Evolutionary conservation across 2,329 filamentous ascomycete species (phyloP).

Genomic region (Epichloe gansuensis): DNA sequence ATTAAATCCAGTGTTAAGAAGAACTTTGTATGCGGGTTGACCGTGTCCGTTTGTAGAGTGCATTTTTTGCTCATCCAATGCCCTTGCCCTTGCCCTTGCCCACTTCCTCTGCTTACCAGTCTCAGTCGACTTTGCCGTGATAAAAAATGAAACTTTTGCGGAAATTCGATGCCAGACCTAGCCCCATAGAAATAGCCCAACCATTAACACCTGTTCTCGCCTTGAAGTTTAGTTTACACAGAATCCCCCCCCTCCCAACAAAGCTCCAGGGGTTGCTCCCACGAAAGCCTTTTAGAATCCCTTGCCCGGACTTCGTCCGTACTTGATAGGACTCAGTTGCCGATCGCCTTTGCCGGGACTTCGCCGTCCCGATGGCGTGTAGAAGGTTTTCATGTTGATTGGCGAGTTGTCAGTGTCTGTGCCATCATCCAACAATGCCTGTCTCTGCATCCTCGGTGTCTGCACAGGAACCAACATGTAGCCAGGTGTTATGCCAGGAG

Average conservation of each 20-base stretch:
- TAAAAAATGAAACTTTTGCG: neutral
- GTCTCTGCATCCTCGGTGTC: constrained; percentile 32
- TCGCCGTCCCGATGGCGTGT: constrained; percentile 32
- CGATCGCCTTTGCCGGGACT: constrained; percentile 38
- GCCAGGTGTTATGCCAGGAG: constrained; percentile 23
- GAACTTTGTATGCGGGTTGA: neutral
- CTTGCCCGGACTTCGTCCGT: constrained; percentile 26
- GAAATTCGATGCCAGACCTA: neutral
- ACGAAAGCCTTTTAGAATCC: constrained; percentile 8
- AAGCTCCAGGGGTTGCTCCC: neutral
- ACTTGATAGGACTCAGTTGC: constrained; percentile 35
- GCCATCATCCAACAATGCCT: constrained; percentile 30
- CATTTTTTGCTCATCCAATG: neutral
- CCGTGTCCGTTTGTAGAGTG: neutral
- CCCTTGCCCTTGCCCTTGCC: neutral
- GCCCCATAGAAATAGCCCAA: neutral
- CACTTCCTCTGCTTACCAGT: neutral
- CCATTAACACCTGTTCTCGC: neutral
- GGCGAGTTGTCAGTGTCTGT: constrained; percentile 41
- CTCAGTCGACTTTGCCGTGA: neutral
- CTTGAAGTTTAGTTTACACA: neutral
- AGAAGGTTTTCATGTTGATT: constrained; percentile 27
- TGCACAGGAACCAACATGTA: constrained; percentile 39
- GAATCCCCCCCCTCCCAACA: neutral
- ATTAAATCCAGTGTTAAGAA: neutral